Conservation (phyloP, 2,329 filamentous ascomycete genomes). For the Cordyceps farinosa region DNA sequence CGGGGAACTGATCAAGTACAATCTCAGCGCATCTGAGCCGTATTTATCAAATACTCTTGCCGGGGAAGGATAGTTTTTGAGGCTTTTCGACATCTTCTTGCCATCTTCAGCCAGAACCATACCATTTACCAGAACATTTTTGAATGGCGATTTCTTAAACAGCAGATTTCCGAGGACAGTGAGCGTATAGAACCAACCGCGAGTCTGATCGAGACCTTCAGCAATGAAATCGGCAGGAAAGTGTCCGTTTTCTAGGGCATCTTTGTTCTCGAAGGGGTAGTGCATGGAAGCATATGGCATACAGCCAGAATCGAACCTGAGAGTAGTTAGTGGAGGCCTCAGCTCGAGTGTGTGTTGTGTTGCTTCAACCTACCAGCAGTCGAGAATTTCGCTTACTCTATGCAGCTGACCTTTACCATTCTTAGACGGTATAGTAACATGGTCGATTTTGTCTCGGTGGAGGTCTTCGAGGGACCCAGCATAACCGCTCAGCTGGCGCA, state of each 20-base stretch:
- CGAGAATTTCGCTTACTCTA: constrained; percentile 84
- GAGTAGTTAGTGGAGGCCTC: background rate
- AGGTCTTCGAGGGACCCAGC: constrained; percentile 78
- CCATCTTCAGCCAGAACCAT: constrained; percentile 29
- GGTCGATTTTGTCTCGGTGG: constrained; percentile 87
- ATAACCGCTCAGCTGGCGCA: constrained; percentile 81
- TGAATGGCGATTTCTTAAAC: constrained; percentile 27
- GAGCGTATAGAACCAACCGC: constrained; percentile 30
- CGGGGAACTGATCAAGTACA: constrained; percentile 29
- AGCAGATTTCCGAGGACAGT: constrained; percentile 27
- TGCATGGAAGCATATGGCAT: constrained; percentile 47
- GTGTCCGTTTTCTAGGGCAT: constrained; percentile 22
- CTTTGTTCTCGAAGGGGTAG: constrained; percentile 27
- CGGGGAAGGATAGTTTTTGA: constrained; percentile 28
- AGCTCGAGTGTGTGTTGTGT: background rate
- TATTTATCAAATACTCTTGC: constrained; percentile 23
- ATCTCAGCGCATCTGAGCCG: constrained; percentile 27
- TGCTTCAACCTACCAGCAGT: constrained; percentile 64
- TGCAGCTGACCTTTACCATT: constrained; percentile 78
- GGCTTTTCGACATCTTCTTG: constrained; percentile 30
- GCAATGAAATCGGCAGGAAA: constrained; percentile 29
- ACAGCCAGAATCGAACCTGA: constrained; percentile 77
- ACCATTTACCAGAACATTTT: constrained; percentile 28
- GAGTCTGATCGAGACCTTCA: constrained; percentile 28
- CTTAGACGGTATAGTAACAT: constrained; percentile 89